phyloP scores from a whole-genome alignment of 768 basidiomycete genomes.

The Amanita brunnescens region DNA sequence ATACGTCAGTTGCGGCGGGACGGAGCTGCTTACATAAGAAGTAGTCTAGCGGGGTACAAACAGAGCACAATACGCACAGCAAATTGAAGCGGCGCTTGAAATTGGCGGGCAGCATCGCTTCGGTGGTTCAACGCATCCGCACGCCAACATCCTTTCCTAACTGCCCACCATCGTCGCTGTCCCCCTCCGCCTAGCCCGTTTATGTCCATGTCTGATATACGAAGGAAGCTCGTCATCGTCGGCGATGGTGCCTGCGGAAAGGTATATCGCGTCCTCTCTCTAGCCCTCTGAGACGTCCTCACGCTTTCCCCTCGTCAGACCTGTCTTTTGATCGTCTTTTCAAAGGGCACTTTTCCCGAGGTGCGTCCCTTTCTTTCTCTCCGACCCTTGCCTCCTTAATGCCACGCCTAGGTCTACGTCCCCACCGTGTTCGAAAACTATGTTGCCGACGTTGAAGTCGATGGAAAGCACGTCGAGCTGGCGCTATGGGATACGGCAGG shows the following conservation, averaged over 20 bases:
- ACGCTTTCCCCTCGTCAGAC: conserved; percentile 38
- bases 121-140: background rate
- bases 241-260: conserved; percentile 98
- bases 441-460: conserved; percentile 97
- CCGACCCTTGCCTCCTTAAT: background rate
- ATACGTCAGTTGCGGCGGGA: conserved; percentile 43
- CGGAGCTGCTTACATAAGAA: conserved; percentile 13
- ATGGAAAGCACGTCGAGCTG: conserved; percentile 96
- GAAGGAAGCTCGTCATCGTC: conserved; percentile 98
- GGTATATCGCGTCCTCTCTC: conserved; percentile 32
- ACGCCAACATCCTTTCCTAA: background rate
- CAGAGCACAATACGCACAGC: conserved; percentile 4
- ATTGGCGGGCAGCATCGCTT: background rate
- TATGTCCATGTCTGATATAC: conserved; percentile 85
- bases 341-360: conserved; percentile 95
- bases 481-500: conserved; percentile 99
- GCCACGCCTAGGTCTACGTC: conserved; percentile 74
- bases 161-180: background rate
- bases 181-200: background rate
- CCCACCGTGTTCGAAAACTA: conserved; percentile 99
- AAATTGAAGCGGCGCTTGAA: conserved; percentile 7
- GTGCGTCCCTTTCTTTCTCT: conserved; percentile 30
- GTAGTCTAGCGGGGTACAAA: background rate
- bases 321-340: conserved; percentile 92
- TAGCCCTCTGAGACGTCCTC: conserved; percentile 8